Evolutionary conservation across 1,284 basidiomycete species (phyloP).

Genomic region (Lentinula novae-zelandiae): DNA sequence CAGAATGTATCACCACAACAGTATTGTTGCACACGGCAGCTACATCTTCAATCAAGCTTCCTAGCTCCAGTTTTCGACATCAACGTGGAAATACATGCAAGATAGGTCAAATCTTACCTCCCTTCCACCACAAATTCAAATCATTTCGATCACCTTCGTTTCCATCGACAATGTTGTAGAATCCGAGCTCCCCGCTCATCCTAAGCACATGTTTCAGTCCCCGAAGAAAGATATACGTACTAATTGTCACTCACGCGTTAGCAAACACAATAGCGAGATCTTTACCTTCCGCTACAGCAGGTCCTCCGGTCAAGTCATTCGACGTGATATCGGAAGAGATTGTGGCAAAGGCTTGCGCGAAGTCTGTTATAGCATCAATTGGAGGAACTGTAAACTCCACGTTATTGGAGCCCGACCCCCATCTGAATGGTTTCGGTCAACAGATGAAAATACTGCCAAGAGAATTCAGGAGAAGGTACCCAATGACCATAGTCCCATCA

Average conservation of each 20-base stretch:
- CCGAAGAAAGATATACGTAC: not conserved
- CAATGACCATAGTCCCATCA: slow-evolving; percentile 44
- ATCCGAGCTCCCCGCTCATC: slow-evolving; percentile 44
- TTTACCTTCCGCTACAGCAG: slow-evolving; percentile 44
- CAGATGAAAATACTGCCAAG: slow-evolving; percentile 8
- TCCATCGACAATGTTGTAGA: slow-evolving; percentile 57
- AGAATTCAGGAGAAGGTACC: slow-evolving; percentile 27
- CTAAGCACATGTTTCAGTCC: slow-evolving; percentile 17
- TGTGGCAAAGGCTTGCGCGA: slow-evolving; percentile 37
- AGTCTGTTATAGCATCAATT: slow-evolving; percentile 45
- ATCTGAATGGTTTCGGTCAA: slow-evolving; percentile 24
- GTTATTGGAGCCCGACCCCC: slow-evolving; percentile 46
- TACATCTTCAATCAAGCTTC: slow-evolving; percentile 33
- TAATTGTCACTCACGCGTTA: slow-evolving; percentile 40
- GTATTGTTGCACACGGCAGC: slow-evolving; percentile 56
- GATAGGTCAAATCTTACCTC: slow-evolving; percentile 29
- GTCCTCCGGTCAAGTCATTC: slow-evolving; percentile 47
- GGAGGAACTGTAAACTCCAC: slow-evolving; percentile 43
- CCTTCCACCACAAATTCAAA: slow-evolving; percentile 63
- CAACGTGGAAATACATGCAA: not conserved
- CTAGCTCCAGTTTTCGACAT: not conserved
- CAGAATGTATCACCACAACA: slow-evolving; percentile 64
- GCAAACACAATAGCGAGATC: slow-evolving; percentile 65
- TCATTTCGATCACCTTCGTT: slow-evolving; percentile 75
- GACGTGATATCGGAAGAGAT: slow-evolving; percentile 48